Evolutionary conservation across 768 basidiomycete genomes (phyloP), one percentile per base, ranked within the genome.

Genomic region (Gyrodon lividus): DNA sequence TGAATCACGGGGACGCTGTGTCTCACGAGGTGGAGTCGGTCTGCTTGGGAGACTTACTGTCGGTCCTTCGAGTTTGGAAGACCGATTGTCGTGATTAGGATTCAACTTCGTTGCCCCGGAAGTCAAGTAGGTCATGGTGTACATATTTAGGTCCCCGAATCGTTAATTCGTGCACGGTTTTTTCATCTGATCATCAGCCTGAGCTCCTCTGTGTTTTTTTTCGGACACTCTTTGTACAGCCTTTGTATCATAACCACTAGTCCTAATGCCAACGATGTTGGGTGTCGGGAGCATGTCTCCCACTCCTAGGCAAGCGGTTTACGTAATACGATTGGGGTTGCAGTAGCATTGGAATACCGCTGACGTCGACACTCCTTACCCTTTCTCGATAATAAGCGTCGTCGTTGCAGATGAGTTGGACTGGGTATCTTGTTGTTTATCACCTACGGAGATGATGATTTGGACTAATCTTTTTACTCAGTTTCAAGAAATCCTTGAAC

Each of bases 401-500:
- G 3, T 14, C 17, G 19, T 26, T 38, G 13, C 19, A 28, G 20
- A 79, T 82, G 80, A 82, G 80, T 55, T 82, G 80, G 80, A 73
- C 76, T 62, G 80, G 80, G 80, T 81, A 60, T 34, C 70, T 61
- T 13, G 57, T 44, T 17, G 39, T 26, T 22, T 24, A 23, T 17
- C 38, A 5, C 41, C 31, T 31, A 39, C 23, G 4, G 4, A 2
- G 22, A 43, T 13, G 28, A 19, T 22, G 7, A 17, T 17, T 12
- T 16, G 13, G 39, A 16, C 48, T 52, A 23, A 55, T 30, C 38
- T 6, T 30, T 53, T 37, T 46, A 23, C 31, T 44, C 63, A 92
- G 94, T 57, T 87, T 97, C 77, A 96, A 96, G 77, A 97, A 97
- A 75, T 86, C 90, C 4, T 78, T 96, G 45, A 93, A 90, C 71